A percentile compares a stretch with the other conserved stretches of the same genome.
Evolutionary conservation across 257 asterid species (phyloP).

Genomic region (Eustoma russellianum): DNA sequence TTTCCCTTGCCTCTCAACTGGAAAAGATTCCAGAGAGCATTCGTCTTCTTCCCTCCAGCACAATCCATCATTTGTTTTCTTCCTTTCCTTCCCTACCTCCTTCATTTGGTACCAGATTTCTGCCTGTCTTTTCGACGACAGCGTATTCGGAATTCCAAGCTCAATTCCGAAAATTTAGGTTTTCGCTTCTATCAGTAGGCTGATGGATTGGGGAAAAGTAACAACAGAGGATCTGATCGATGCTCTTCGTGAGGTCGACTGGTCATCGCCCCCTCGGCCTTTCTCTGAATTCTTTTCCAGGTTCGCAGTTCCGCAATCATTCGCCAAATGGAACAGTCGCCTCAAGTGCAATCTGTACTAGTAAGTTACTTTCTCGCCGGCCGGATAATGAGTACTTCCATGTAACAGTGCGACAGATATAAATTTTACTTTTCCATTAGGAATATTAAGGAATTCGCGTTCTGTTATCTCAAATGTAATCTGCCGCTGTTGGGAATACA

Average conservation of each 20-base stretch:
- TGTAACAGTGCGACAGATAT: too few species aligned
- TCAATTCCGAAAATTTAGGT: neutral
- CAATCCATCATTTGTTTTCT: too few species aligned
- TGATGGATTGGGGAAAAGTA: slow-evolving; percentile 91
- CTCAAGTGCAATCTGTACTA: slow-evolving; percentile 96
- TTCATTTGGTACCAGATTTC: too few species aligned
- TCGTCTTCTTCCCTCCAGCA: too few species aligned
- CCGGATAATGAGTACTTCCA: neutral
- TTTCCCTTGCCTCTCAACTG: too few species aligned
- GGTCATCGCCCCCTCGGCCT: slow-evolving; percentile 96
- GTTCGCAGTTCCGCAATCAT: slow-evolving; percentile 76
- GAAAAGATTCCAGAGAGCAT: too few species aligned
- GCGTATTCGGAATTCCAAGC: neutral
- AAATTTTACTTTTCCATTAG: too few species aligned
- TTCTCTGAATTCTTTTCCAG: slow-evolving; percentile 69
- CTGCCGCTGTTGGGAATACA: too few species aligned
- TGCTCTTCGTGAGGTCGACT: slow-evolving; percentile 88
- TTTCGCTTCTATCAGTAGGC: slow-evolving; percentile 1
- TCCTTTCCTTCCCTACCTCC: too few species aligned
- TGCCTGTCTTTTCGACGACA: too few species aligned
- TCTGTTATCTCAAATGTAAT: too few species aligned
- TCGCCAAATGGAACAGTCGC: slow-evolving; percentile 87
- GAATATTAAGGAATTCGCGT: too few species aligned
- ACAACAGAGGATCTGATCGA: slow-evolving; percentile 87
- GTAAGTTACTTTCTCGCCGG: slow-evolving; percentile 23